Conservation (phyloP, 2,329 filamentous ascomycete genomes). For the Penicillium sp. region DNA sequence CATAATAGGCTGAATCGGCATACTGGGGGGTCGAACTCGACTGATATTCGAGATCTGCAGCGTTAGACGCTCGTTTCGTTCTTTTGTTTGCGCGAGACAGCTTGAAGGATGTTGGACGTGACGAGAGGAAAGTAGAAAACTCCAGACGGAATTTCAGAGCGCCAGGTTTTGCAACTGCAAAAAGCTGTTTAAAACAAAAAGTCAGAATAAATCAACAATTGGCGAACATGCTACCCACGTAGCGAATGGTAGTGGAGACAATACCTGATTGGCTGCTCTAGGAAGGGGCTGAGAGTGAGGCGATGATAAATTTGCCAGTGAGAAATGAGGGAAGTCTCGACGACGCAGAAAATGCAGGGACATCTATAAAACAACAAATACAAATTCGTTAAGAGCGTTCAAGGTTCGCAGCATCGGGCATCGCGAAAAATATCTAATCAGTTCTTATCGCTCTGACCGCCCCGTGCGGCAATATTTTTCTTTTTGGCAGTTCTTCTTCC, state of each 20-base stretch:
- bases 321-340: neutral
- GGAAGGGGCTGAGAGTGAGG: neutral
- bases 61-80: conserved; percentile 12
- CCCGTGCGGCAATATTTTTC: conserved; percentile 28
- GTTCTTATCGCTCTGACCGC: conserved; percentile 24
- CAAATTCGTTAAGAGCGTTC: neutral
- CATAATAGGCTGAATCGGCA: conserved; percentile 6
- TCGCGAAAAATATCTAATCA: conserved; percentile 23
- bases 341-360: neutral
- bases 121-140: neutral
- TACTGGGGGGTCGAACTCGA: neutral
- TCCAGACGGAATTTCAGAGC: neutral
- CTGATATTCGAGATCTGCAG: neutral
- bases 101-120: conserved; percentile 5
- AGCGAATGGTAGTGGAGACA: neutral
- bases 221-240: neutral
- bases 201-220: neutral
- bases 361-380: neutral
- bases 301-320: neutral
- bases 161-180: neutral
- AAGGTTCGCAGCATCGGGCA: neutral
- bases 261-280: conserved; percentile 3
- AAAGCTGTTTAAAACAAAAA: neutral
- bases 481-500: conserved; percentile 15
- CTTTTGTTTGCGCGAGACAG: conserved; percentile 16